These are phyloP conservation scores for Globisporangium perplexum DNA, from an alignment of 352 stramenopile genomes.

Conservation along the genomic window DNA sequence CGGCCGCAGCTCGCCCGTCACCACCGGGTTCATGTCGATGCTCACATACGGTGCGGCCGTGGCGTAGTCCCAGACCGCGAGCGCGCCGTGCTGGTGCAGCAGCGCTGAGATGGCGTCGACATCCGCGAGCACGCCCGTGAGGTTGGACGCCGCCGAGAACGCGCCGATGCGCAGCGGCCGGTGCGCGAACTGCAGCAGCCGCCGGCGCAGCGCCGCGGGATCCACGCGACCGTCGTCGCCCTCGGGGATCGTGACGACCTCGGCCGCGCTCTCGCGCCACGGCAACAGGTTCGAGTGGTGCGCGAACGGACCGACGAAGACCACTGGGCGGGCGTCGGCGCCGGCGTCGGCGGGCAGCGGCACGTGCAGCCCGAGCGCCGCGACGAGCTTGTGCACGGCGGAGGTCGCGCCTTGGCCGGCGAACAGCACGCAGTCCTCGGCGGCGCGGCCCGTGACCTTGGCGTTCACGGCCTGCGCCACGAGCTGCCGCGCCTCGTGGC, in stretches of 20 bases:
- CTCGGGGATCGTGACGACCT: conserved; percentile 79
- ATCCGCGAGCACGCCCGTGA: conserved; percentile 93
- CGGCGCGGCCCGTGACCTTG: conserved; percentile 83
- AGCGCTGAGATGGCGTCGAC: conserved; percentile 84
- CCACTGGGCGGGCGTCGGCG: conserved; percentile 47
- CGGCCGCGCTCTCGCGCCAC: conserved; percentile 90
- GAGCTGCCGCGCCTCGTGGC: conserved; percentile 93
- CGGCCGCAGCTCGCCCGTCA: conserved; percentile 22
- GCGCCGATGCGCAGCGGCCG: conserved; percentile 77
- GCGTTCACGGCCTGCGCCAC: conserved; percentile 89
- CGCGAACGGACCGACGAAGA: conserved; percentile 93
- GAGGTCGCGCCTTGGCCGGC: conserved; percentile 81
- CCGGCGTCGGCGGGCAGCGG: conserved; percentile 11
- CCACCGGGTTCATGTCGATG: conserved; percentile 96
- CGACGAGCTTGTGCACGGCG: conserved; percentile 78
- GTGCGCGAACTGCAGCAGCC: conserved; percentile 44
- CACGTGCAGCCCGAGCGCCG: conserved; percentile 50
- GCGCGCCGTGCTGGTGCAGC: conserved; percentile 88
- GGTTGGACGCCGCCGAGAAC: conserved; percentile 93
- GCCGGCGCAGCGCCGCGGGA: conserved; percentile 35
- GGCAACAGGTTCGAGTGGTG: conserved; percentile 98
- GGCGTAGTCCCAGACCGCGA: conserved; percentile 96
- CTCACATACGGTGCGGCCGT: conserved; percentile 90
- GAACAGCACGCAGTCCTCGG: conserved; percentile 95
- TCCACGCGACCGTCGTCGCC: conserved; percentile 47